Evolutionary conservation across 2,329 filamentous ascomycete species (phyloP), one percentile per base, ranked within the genome.

Genomic region (Beauveria sp.): DNA sequence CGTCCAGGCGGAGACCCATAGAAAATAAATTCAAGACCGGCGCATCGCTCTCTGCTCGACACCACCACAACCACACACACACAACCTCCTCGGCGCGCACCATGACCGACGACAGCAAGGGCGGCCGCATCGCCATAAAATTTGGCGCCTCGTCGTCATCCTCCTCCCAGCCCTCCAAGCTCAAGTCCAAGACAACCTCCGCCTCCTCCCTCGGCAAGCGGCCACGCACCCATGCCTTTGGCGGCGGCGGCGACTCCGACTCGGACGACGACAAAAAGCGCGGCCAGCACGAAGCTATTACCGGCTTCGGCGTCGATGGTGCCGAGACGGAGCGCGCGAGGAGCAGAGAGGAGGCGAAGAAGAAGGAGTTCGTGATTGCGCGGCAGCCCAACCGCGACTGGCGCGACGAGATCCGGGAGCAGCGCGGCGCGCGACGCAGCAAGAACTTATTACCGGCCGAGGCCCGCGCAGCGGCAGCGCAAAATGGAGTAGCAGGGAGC

Each of bases 361-460:
- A 72, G 63, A 73, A 71, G 63, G 67, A 79, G 8, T 76, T 85
- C 50, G 76, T 89, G 20, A 90, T 91, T 65, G 75, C 79, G 34
- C 75, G 75, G 45, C 77, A 82, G 67, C 74, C 76, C 65, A 89
- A 89, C 72, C 78, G 81, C 59, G 83, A 89, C 74, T 88, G 85
- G 86, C 79, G 81, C 67, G 77, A 80, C 62, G 83, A 86, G 62
- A 74, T 76, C 64, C 77, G 77, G 65, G 79, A 45, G 48, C 56
- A 60, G 48, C 57, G 75, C 64, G 70, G 71, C 43, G 75, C 75
- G 62, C 55, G 46, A 9, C 45, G 55, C 5, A 75, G 81, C 66
- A 85, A 79, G 72, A 86, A 83, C 70, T 71, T 82, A 16, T 74
- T 87, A n/a, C 85, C 83, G 7, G 83, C 83, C 64, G 83, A 82